Conservation (phyloP, 192 early-diverging fungal genomes). For the Coemansia sp. region DNA sequence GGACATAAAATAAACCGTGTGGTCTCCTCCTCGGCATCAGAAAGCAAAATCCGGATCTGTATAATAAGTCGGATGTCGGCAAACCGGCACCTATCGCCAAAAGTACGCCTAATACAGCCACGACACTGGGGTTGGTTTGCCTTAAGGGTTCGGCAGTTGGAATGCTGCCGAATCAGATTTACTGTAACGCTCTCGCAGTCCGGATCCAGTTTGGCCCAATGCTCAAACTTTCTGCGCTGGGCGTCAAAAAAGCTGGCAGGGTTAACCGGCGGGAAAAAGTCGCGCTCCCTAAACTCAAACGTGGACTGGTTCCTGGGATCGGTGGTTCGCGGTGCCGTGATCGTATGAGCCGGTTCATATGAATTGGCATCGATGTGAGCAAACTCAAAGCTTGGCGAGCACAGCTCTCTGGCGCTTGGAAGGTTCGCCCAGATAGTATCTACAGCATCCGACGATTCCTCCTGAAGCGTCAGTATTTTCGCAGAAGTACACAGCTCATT, state of each 20-base stretch:
- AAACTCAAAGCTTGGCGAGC: slow-evolving; percentile 21
- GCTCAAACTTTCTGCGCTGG: slow-evolving; percentile 24
- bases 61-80: slow-evolving; percentile 19
- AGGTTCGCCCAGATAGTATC: slow-evolving; percentile 17
- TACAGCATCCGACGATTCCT: background rate
- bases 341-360: slow-evolving; percentile 30
- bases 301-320: slow-evolving; percentile 6
- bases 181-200: slow-evolving; percentile 8
- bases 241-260: slow-evolving; percentile 18
- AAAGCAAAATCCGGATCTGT: slow-evolving; percentile 22
- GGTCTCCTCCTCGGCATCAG: slow-evolving; percentile 2
- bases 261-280: slow-evolving; percentile 20
- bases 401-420: slow-evolving; percentile 17
- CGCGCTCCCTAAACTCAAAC: slow-evolving; percentile 15
- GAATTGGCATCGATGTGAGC: background rate
- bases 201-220: slow-evolving; percentile 23
- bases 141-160: slow-evolving; percentile 12
- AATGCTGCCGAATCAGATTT: slow-evolving; percentile 21
- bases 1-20: slow-evolving; percentile 28
- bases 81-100: slow-evolving; percentile 23
- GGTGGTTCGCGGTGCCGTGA: slow-evolving; percentile 18
- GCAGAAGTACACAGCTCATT: background rate
- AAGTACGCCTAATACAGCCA: slow-evolving; percentile 22
- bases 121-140: slow-evolving; percentile 32
- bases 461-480: background rate